A percentile compares a stretch with the other conserved stretches of the same genome.
Evolutionary conservation across 2,329 filamentous ascomycete species (phyloP).

Genomic region (Xylaria sp.): DNA sequence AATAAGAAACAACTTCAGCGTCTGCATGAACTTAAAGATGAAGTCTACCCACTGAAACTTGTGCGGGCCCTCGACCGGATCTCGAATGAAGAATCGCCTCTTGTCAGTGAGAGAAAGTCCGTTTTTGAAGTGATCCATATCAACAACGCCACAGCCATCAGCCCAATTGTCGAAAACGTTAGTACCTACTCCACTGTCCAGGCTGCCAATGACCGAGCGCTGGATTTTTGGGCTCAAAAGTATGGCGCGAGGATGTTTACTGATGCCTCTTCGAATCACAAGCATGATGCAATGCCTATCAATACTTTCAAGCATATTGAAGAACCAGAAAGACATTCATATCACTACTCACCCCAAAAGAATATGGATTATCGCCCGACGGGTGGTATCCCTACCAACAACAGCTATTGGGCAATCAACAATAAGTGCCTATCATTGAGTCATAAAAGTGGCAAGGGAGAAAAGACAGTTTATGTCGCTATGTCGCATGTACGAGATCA

Average conservation of each 20-base stretch:
- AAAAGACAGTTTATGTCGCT: conserved; percentile 17
- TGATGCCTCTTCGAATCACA: background rate
- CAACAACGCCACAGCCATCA: background rate
- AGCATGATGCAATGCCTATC: background rate
- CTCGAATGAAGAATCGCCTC: background rate
- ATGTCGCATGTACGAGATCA: conserved; percentile 21
- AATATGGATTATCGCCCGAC: background rate
- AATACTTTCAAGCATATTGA: background rate
- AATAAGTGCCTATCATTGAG: conserved; percentile 28
- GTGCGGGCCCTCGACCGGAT: conserved; percentile 15
- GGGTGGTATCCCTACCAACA: conserved; percentile 22
- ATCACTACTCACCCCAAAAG: background rate
- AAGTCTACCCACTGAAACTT: conserved; percentile 31
- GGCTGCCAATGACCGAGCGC: conserved; percentile 30
- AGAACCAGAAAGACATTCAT: background rate
- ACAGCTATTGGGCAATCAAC: conserved; percentile 26
- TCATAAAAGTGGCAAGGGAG: conserved; percentile 1
- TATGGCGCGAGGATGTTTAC: conserved; percentile 31
- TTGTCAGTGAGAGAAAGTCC: background rate
- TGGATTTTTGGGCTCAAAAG: conserved; percentile 34
- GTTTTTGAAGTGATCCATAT: conserved; percentile 29
- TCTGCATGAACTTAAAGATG: conserved; percentile 5
- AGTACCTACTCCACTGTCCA: conserved; percentile 26
- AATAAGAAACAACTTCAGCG: conserved; percentile 6
- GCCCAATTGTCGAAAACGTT: conserved; percentile 26